Evolutionary conservation across 2,329 filamentous ascomycete species (phyloP).

Genomic region (Amesomyces nigricolor): DNA sequence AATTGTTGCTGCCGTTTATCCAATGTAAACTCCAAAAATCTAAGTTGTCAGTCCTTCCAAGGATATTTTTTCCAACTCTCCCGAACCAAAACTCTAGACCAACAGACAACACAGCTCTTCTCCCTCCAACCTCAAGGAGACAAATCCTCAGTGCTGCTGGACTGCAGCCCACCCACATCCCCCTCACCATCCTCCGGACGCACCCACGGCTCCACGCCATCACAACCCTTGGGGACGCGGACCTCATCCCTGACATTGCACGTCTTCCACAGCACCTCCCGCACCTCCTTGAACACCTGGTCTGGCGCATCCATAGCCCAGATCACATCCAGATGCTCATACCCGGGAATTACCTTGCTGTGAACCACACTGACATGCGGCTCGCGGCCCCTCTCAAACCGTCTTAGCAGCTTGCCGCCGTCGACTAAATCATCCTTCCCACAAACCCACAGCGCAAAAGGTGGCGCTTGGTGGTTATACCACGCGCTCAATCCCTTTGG

Average conservation of each 20-base stretch:
- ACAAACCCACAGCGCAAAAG: slow-evolving; percentile 82
- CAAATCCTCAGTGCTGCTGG: slow-evolving; percentile 28
- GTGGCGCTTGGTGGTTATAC: slow-evolving; percentile 75
- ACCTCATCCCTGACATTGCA: slow-evolving; percentile 51
- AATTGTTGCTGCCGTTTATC: too few species aligned
- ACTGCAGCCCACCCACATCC: slow-evolving; percentile 25
- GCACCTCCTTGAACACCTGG: slow-evolving; percentile 74
- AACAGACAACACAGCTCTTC: neutral
- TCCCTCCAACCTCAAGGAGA: slow-evolving; percentile 1
- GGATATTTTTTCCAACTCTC: too few species aligned
- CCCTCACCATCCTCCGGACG: slow-evolving; percentile 20
- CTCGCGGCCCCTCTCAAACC: slow-evolving; percentile 72
- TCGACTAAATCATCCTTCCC: slow-evolving; percentile 82
- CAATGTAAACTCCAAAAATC: too few species aligned
- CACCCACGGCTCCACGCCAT: slow-evolving; percentile 40
- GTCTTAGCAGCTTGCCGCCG: slow-evolving; percentile 64
- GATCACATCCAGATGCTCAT: slow-evolving; percentile 90
- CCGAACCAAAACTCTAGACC: too few species aligned
- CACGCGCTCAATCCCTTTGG: slow-evolving; percentile 58
- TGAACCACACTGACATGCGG: slow-evolving; percentile 78
- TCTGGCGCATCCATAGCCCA: slow-evolving; percentile 89
- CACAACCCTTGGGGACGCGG: slow-evolving; percentile 60
- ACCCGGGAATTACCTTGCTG: slow-evolving; percentile 74
- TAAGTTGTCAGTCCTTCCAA: too few species aligned
- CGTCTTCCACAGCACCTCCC: slow-evolving; percentile 80